Percentiles rank a stretch among this genome's conserved stretches.
These are phyloP conservation scores for Rutstroemia sp. DNA, from an alignment of 2,329 filamentous ascomycete species.

Conservation along the genomic window DNA sequence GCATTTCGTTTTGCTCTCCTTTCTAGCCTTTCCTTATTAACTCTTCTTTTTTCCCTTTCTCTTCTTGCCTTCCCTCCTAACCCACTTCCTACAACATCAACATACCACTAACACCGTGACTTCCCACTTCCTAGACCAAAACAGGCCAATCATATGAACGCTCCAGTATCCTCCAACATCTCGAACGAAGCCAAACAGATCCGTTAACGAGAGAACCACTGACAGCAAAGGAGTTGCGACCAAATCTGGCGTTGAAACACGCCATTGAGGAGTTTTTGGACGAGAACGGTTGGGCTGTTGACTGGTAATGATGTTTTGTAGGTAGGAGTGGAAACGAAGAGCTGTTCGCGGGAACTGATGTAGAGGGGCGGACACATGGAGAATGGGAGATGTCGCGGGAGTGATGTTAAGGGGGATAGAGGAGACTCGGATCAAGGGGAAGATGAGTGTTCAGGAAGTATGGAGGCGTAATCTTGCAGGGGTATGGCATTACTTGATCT, in stretches of 20 bases:
- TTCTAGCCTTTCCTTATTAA: not conserved
- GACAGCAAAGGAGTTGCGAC: constrained; percentile 59
- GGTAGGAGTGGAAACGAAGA: too few species aligned
- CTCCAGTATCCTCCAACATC: constrained; percentile 75
- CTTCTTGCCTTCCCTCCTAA: not conserved
- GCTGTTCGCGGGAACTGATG: not conserved
- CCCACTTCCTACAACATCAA: not conserved
- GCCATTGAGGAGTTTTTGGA: constrained; percentile 81
- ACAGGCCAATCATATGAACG: constrained; percentile 89
- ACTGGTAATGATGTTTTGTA: constrained; percentile 52
- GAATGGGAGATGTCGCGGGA: too few species aligned
- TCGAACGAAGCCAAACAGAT: constrained; percentile 68
- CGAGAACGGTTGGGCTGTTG: constrained; percentile 85
- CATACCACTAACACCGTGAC: not conserved
- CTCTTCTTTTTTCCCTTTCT: not conserved
- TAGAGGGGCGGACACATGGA: too few species aligned
- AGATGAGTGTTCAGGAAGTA: too few species aligned
- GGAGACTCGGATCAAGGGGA: not conserved
- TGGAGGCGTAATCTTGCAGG: too few species aligned
- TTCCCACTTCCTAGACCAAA: constrained; percentile 47
- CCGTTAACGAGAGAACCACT: constrained; percentile 78
- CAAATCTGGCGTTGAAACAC: constrained; percentile 73
- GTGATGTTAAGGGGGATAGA: not conserved
- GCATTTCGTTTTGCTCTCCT: not conserved
- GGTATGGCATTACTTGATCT: too few species aligned